phyloP scores from a whole-genome alignment of 2,329 filamentous ascomycete genomes.

The Xenosphaeropsis pyriputrescens region DNA sequence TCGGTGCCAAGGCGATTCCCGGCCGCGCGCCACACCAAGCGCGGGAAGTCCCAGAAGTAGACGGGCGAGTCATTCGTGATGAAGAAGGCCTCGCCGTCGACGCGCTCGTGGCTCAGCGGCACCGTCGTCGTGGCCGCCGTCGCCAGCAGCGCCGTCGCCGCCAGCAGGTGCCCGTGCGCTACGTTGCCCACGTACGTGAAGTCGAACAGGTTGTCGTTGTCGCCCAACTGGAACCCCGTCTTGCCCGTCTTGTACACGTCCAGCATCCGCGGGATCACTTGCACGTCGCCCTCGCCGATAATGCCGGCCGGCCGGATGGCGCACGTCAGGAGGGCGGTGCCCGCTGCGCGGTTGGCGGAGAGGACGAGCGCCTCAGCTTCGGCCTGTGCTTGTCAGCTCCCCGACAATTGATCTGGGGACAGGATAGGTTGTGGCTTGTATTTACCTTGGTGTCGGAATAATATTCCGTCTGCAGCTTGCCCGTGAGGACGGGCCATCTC shows the following conservation, averaged over 20 bases:
- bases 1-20: slow-evolving; percentile 24
- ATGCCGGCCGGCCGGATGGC: slow-evolving; percentile 79
- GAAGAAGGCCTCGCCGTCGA: slow-evolving; percentile 80
- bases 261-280: slow-evolving; percentile 60
- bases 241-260: slow-evolving; percentile 53
- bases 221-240: slow-evolving; percentile 67
- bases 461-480: slow-evolving; percentile 58
- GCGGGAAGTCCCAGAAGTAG: slow-evolving; percentile 82
- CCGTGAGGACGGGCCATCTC: slow-evolving; percentile 60
- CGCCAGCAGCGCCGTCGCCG: slow-evolving; percentile 20
- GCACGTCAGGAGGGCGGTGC: slow-evolving; percentile 53
- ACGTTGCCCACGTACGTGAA: slow-evolving; percentile 57
- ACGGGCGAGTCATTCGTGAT: slow-evolving; percentile 81
- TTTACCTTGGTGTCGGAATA: slow-evolving; percentile 72
- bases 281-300: slow-evolving; percentile 78
- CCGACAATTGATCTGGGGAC: no score
- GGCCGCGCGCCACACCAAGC: slow-evolving; percentile 57
- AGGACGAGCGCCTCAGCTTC: slow-evolving; percentile 73
- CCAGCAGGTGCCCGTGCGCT: slow-evolving; percentile 71
- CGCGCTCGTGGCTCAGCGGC: slow-evolving; percentile 56
- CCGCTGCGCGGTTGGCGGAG: slow-evolving; percentile 48
- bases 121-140: background rate
- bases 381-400: slow-evolving; percentile 27
- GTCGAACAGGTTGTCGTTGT: slow-evolving; percentile 56
- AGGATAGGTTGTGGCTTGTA: no score